Percentiles rank a stretch among this genome's conserved stretches.
These are phyloP conservation scores for Agaricus subrufescens DNA, from an alignment of 768 basidiomycete genomes.

Conservation along the genomic window DNA sequence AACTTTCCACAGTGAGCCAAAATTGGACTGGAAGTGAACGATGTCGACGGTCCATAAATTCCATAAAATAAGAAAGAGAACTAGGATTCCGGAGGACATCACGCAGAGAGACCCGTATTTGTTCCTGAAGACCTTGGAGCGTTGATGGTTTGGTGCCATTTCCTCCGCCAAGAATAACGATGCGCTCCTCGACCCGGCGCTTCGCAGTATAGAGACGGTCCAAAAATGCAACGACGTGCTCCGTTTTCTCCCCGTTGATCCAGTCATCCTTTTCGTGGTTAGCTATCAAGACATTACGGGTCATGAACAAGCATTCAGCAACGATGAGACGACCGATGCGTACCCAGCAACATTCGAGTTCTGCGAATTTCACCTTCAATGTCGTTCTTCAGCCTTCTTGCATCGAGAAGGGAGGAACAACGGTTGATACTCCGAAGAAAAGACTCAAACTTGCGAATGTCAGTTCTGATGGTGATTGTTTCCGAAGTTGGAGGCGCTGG, in stretches of 20 bases:
- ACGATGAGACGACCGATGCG: conserved; percentile 10
- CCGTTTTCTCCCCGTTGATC: conserved; percentile 82
- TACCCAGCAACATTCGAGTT: conserved; percentile 71
- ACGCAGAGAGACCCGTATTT: conserved; percentile 57
- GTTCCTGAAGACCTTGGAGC: conserved; percentile 36
- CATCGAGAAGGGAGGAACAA: conserved; percentile 82
- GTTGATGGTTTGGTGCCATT: conserved; percentile 40
- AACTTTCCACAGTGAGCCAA: conserved; percentile 96
- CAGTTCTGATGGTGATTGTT: conserved; percentile 77
- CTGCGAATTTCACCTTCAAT: conserved; percentile 86
- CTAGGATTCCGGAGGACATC: conserved; percentile 86
- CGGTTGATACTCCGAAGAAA: conserved; percentile 84
- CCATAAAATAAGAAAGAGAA: conserved; percentile 94
- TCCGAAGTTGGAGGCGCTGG: conserved; percentile 44
- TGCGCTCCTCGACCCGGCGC: conserved; percentile 80
- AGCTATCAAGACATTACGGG: conserved; percentile 33
- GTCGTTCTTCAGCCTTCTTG: conserved; percentile 87
- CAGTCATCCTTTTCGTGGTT: conserved; percentile 86
- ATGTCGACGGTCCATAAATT: conserved; percentile 92
- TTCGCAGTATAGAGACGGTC: conserved; percentile 89
- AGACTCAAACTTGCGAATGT: conserved; percentile 80
- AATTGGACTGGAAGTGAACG: conserved; percentile 89
- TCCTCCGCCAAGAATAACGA: conserved; percentile 64
- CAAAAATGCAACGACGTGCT: conserved; percentile 82
- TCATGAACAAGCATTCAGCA: background rate